Evolutionary conservation across 2,329 filamentous ascomycete species (phyloP), one percentile per base, ranked within the genome.

Genomic region (Neocucurbitaria cava): DNA sequence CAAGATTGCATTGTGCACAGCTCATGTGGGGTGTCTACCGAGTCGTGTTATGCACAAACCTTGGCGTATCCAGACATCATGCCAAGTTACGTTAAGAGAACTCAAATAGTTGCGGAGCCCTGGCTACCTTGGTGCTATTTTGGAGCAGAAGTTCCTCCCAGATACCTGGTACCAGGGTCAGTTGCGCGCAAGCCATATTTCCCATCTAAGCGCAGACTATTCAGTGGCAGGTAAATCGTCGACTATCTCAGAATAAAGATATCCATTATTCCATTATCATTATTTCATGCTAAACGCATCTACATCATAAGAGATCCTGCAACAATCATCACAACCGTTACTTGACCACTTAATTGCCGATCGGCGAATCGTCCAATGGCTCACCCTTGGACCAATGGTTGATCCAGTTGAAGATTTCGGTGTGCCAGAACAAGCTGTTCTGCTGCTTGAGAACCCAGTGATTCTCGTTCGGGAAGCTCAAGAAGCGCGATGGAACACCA

Each of bases 351-450:
- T 65, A 75, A 54, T 71, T 65, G 33, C 69, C 71, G 53, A 71
- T 61, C 3, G 72, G 59, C 40, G 62, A 55, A 46, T 63, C 56
- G 52, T 73, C 71, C 44, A 75, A 59, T 41, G 60, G 60, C 44
- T 56, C 57, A 31, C 71, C 72, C 60, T 72, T 69, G 23, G 66
- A 64, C 48, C 64, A 75, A 55, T 75, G 69, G 59, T 75, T 75
- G 51, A 75, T 74, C 73, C 73, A 75, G 62, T 75, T 75, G 65
- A 73, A 75, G 44, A 75, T 73, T 63, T 75, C 73, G 42, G 84
- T 85, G 69, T 98, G 91, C 94, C 94, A 98, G n/a, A 96, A 85
- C 21, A 97, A 79, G 4, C 88, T 90, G 75, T 98, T 98, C 76
- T 97, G 93, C 0, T 89, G 89, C 72, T 96, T 95, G 46, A 96